These are phyloP conservation scores for Colletotrichum sp. DNA, from an alignment of 2,329 filamentous ascomycete genomes.

Conservation along the genomic window DNA sequence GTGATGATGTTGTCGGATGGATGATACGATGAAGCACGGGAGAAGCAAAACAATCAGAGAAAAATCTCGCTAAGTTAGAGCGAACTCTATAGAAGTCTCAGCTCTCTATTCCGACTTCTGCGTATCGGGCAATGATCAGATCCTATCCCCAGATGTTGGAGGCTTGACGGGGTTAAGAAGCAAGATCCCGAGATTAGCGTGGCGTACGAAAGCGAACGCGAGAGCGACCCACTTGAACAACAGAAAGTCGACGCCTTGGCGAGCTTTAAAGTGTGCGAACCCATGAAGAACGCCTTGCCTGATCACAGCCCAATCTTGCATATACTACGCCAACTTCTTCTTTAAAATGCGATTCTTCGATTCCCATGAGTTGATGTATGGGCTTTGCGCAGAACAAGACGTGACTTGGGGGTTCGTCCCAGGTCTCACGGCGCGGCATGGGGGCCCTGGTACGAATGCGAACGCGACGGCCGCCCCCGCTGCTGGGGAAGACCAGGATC, in stretches of 20 bases:
- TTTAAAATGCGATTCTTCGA: neutral
- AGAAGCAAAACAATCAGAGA: neutral
- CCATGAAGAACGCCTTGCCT: neutral
- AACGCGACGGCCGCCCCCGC: neutral
- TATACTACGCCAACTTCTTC: neutral
- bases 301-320: neutral
- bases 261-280: neutral
- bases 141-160: neutral
- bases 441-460: neutral
- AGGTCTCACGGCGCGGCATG: neutral
- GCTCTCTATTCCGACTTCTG: neutral
- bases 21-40: neutral
- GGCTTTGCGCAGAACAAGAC: rapidly evolving
- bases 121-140: neutral
- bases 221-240: neutral
- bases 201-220: neutral
- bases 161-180: neutral
- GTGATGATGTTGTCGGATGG: neutral
- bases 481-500: neutral
- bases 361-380: neutral
- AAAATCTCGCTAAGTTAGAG: neutral
- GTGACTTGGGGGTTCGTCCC: neutral
- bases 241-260: neutral
- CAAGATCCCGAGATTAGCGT: neutral
- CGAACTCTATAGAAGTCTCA: neutral